Conservation (phyloP, 1,284 basidiomycete species). For the Melampsora americana region DNA sequence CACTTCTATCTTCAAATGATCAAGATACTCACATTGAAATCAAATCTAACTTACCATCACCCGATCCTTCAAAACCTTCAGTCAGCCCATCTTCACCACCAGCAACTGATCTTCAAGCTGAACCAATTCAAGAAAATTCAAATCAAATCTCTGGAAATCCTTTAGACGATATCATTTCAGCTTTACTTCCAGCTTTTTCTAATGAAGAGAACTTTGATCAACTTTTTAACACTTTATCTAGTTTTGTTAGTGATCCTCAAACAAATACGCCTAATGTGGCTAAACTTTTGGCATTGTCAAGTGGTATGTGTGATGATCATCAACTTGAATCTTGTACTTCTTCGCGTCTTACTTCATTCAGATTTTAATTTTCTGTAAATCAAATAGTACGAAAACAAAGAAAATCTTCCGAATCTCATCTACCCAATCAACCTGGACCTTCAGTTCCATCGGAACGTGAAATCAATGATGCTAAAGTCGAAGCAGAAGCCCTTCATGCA, state of each 20-base stretch:
- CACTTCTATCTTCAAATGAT: not conserved
- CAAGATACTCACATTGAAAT: not conserved
- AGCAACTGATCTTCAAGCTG: not conserved
- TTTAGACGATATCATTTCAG: not conserved
- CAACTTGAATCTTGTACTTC: not conserved
- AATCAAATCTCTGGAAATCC: not conserved
- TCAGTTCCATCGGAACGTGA: not conserved
- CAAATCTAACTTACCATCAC: not conserved
- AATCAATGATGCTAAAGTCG: not conserved
- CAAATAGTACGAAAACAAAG: not conserved
- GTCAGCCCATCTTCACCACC: not conserved
- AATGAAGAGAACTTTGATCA: not conserved
- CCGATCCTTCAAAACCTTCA: not conserved
- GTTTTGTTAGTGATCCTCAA: not conserved
- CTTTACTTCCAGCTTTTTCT: constrained; percentile 5
- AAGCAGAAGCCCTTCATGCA: not conserved
- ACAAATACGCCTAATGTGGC: not conserved
- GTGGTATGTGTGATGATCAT: not conserved
- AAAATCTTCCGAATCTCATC: not conserved
- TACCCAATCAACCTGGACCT: not conserved
- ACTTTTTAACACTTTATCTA: not conserved
- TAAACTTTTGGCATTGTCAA: not conserved
- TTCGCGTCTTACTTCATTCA: not conserved
- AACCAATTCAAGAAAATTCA: not conserved
- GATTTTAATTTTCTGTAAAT: not conserved